Conservation (phyloP, 257 asterid genomes). For the Rehmannia glutinosa region DNA sequence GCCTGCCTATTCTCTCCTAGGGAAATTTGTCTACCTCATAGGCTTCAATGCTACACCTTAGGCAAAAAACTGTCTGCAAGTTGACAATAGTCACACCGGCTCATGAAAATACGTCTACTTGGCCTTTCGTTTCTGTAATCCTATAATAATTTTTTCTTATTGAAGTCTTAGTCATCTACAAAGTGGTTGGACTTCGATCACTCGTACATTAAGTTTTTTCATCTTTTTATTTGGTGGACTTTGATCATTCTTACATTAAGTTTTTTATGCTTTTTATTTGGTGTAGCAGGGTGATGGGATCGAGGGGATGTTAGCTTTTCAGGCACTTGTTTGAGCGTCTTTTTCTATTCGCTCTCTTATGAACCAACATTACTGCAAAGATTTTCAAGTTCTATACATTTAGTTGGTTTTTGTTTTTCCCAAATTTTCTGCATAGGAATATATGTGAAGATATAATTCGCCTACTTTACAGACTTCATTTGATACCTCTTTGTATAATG, state of each 20-base stretch:
- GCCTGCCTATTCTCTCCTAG: no score
- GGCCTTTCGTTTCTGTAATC: no score
- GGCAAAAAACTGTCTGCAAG: no score
- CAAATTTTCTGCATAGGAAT: background rate
- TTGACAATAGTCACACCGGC: no score
- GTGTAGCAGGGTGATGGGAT: background rate
- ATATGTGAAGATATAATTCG: background rate
- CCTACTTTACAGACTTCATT: background rate
- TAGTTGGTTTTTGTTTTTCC: background rate
- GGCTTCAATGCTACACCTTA: no score
- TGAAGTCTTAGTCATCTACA: background rate
- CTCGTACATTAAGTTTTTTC: no score
- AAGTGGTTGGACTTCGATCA: no score
- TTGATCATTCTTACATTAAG: background rate
- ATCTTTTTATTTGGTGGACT: no score
- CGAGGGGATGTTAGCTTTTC: background rate
- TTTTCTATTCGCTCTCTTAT: background rate
- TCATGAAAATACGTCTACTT: no score
- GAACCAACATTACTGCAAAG: background rate
- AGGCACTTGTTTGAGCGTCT: background rate
- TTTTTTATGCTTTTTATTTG: background rate
- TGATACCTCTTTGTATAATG: background rate
- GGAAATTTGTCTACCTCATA: no score
- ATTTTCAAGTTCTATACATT: background rate
- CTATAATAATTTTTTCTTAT: background rate